These are phyloP conservation scores for Cutaneotrichosporon mucoides DNA, from an alignment of 1,284 basidiomycete genomes.

Conservation along the genomic window DNA sequence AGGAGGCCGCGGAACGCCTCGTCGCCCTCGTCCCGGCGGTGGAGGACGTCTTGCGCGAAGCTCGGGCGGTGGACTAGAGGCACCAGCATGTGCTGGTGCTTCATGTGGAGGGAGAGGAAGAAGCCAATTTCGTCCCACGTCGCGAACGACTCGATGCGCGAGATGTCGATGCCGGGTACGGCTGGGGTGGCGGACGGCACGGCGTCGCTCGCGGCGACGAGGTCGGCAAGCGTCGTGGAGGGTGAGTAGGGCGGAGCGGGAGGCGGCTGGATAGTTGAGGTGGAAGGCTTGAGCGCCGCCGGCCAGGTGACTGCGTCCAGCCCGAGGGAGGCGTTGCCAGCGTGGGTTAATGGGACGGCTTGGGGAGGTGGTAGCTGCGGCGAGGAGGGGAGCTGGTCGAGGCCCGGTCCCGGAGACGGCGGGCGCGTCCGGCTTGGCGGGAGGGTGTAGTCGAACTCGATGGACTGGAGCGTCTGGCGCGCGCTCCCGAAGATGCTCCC, in stretches of 20 bases:
- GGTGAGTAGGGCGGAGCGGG: neutral
- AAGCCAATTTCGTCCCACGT: slow-evolving; percentile 27
- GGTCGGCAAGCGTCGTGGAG: neutral
- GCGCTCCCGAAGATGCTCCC: slow-evolving; percentile 8
- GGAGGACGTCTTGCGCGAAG: slow-evolving; percentile 28
- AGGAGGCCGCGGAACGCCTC: slow-evolving; percentile 31
- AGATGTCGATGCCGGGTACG: neutral
- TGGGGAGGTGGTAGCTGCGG: too few species aligned
- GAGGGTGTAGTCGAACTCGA: slow-evolving; percentile 11
- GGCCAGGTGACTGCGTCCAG: too few species aligned
- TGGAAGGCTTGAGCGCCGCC: too few species aligned
- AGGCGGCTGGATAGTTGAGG: too few species aligned
- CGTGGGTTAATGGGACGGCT: too few species aligned
- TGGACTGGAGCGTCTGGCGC: slow-evolving; percentile 5
- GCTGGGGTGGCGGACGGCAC: neutral
- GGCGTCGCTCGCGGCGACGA: neutral
- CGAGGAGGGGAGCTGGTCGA: neutral
- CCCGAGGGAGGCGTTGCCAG: too few species aligned
- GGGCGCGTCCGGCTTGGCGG: neutral
- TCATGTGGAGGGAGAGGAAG: slow-evolving; percentile 29
- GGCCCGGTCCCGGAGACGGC: neutral
- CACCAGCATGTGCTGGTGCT: slow-evolving; percentile 28
- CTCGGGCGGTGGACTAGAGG: slow-evolving; percentile 32
- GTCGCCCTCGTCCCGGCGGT: slow-evolving; percentile 24
- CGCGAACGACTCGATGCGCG: slow-evolving; percentile 20